Evolutionary conservation across 2,329 filamentous ascomycete genomes (phyloP), one percentile per base, ranked within the genome.

Genomic region (Fusarium sp.): DNA sequence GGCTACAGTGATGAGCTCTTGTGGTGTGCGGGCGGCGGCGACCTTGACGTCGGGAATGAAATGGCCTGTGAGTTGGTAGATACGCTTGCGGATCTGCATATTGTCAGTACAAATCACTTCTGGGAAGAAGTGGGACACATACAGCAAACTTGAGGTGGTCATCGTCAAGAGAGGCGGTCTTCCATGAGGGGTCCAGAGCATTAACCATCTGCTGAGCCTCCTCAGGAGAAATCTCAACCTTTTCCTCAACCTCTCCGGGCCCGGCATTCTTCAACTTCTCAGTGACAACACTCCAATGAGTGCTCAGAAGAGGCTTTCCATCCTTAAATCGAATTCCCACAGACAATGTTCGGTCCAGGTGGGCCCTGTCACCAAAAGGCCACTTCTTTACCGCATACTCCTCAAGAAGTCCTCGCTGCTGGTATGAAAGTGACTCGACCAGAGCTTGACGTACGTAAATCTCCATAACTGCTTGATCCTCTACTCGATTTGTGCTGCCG

Each of bases 21-120:
- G 84, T 42, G 90, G 85, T 13, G 87, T 91, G 58, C 81, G 82
- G 69, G 90, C 85, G 49, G 85, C 84, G 56, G 85, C 83, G 69
- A 97, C 88, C 74, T 88, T 87, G 52, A 89, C 85, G 82, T 98
- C 96, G 21, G 93, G 86, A 73, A 97, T 86, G 67, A 90, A 88
- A 69, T 91, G 89, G 69, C 94, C 94, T n/a, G 92, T 95, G 68
- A 97, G 86, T 81, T 96, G 93, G 81, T 92, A 90, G 69, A 95
- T 85, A 67, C 94, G 92, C 84, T 97, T 97, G 78, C 91, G 85
- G 73, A 96, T 87, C 95, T 98, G 75, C 28, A n/a, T 23, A 9
- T 47, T 73, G 66, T 79, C 65, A 78, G 74, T 54, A 37, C 12
- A 18, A 1, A 13, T 33, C 3, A 52, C 30, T 25, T 16, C 4